Base-by-base conservation (phyloP, 2,329 filamentous ascomycete genomes). In the Magnaporthiopsis incrustans region DNA sequence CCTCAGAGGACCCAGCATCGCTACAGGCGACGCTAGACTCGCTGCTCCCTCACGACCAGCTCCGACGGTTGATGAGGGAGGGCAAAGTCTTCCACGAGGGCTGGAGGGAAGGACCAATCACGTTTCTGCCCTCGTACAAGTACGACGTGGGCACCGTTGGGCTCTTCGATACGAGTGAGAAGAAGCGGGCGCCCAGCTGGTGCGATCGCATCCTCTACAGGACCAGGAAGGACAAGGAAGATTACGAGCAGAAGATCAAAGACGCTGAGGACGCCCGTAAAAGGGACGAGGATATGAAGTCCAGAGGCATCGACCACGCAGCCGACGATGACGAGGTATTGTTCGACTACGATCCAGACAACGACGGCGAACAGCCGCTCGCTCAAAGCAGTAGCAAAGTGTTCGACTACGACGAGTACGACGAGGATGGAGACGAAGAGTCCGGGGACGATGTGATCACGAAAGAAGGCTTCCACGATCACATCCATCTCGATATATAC, bases 121-220 rank as follows among this genome's bases (percentile, higher is more conserved):
- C 85, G 1, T 99, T 99, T 71, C 74, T 98, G 22, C 95, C 95
- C 1, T 96, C 95, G 0, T 99, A 99, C 76, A 99, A 99, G 75
- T 99, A 99, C 70, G 96, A 99, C 71, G 82, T 97, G 33, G 95
- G 95, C n/a, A 96, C 90, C 35, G 86, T 97, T 38, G 91, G 91
- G 2, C 84, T 92, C 35, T 99, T 97, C 73, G 96, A 99, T 76
- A 92, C 93, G 0, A 97, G 93, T 68, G 95, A 98, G 73, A 99
- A 99, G 78, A 89, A 89, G 67, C 85, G 96, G 63, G 89, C 91
- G 2, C 95, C 95, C 3, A 97, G 92, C 73, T 99, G 95, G 94
- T 99, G 95, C 73, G 95, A 99, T 76, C 89, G 95, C 22, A 93
- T 99, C 59, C 76, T 99, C 0, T 99, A 88, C 73, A 84, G 94